Evolutionary conservation across 257 asterid genomes (phyloP), one percentile per base, ranked within the genome.

Genomic region (Solanum medicagineum): DNA sequence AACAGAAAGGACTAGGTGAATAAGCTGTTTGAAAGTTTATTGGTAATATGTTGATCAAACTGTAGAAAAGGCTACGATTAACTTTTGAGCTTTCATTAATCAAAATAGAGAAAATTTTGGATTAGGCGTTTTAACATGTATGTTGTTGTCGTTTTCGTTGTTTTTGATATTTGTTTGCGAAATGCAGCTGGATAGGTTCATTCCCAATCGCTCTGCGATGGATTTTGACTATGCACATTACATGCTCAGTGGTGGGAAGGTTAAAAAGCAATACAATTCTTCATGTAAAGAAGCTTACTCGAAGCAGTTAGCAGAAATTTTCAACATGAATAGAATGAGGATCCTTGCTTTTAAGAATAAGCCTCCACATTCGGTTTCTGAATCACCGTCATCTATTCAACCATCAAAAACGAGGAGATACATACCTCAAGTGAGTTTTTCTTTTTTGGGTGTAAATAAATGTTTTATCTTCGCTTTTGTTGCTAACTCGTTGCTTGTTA

Each of bases 201-300:
- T 96, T 51, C 99, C 99, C 10, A 97, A 97, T 83, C 92, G 98
- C 82, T 97, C 98, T 8, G 98, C 98, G 0, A 97, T 97, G 94
- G 98, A 96, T 85, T 91, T 94, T 8, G 98, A 94, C 83, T 96
- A 90, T 54, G 99, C 98, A 5, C 98, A 91, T 87, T 92, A 87
- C 93, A 96, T 96, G 98, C 92, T 96, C 10, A 94, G 98, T 8
- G 65, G 65, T 88, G 92, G 94, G 62, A 90, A 88, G 90, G 93
- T 92, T 89, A 98, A 93, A 90, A 96, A 96, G 98, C 95, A 93
- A 88, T 92, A 92, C 65, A 94, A 97, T 86, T 89, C 99, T 80
- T 95, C 98, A 9, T 87, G 97, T 68, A 90, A 93, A 44, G 98
- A 94, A 83, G 98, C 98, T 26, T 94, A 93, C 88, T 86, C 93